phyloP scores from a whole-genome alignment of 768 basidiomycete species.

The Pulveroboletus sp. region DNA sequence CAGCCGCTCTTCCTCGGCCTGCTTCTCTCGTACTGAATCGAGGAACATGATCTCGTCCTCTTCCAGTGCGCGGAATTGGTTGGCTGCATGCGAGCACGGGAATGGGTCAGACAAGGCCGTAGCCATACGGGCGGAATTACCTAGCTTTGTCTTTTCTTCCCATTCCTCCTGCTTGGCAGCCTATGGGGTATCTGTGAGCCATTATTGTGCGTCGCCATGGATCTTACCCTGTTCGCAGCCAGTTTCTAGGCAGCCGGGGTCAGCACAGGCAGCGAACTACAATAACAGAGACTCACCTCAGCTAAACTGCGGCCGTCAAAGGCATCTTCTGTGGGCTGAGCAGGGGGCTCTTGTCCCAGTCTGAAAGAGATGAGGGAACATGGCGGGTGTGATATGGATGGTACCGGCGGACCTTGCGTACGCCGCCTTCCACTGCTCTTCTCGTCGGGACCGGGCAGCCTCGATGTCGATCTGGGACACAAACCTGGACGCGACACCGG shows the following conservation, averaged over 20 bases:
- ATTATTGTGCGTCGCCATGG: not conserved
- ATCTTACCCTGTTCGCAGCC: slow-evolving; percentile 75
- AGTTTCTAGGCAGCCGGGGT: slow-evolving; percentile 56
- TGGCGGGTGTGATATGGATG: not conserved
- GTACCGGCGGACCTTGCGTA: slow-evolving; percentile 59
- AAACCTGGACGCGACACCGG: slow-evolving; percentile 78
- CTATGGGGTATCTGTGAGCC: slow-evolving; percentile 33
- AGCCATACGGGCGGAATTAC: slow-evolving; percentile 17
- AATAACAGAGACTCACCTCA: slow-evolving; percentile 55
- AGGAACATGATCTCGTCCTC: slow-evolving; percentile 90
- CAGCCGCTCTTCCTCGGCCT: slow-evolving; percentile 70
- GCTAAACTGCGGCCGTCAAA: slow-evolving; percentile 85
- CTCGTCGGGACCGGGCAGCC: slow-evolving; percentile 59
- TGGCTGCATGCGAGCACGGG: slow-evolving; percentile 43
- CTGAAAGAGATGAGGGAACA: slow-evolving; percentile 33
- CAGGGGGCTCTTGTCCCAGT: slow-evolving; percentile 81
- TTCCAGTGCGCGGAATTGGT: slow-evolving; percentile 84
- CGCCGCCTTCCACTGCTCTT: slow-evolving; percentile 88
- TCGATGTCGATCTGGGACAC: slow-evolving; percentile 78
- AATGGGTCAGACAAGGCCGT: slow-evolving; percentile 4
- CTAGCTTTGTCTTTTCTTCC: slow-evolving; percentile 85
- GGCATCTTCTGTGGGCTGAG: slow-evolving; percentile 66
- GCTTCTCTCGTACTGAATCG: slow-evolving; percentile 73
- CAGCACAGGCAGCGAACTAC: slow-evolving; percentile 7
- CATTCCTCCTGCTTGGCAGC: slow-evolving; percentile 91